Base-by-base conservation (phyloP, 169 alveolate species). In the Eimeria necatrix region DNA sequence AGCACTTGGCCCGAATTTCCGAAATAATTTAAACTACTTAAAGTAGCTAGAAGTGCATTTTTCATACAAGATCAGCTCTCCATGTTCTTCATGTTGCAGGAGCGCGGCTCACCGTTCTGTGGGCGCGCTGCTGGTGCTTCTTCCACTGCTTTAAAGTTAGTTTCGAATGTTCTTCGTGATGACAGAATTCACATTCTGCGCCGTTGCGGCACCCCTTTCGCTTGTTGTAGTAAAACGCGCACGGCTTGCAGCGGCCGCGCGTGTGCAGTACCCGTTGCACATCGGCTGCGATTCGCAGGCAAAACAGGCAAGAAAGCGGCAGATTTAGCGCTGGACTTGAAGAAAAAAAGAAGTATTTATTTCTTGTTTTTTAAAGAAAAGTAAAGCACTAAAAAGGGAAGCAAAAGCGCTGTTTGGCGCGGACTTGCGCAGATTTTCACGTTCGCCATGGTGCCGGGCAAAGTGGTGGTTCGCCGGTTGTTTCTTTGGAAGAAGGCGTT, bases 171-270 rank as follows among this genome's bases (percentile, higher is more conserved):
- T 97, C 98, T 83, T 93, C 97, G 89, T 97, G 98, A 80, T 97
- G 98, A 91, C 98, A 96, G 71, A 97, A 97, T 60, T 96, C 97
- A 78, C 98, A 96, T 22, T 86, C 73, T 22, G 80, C 96, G 56
- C 98, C 98, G 84, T 97, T 96, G 20, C 97, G 95, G 91, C 98
- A 97, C 22, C 98, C 97, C 78, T 97, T 97, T 24, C 96, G 95
- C 95, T 97, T 97, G 89, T 97, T 96, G 95, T 97, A 97, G 52
- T 83, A 96, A 84, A 97, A 96, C 12, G 98, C 98, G 76, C 98
- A 97, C 1, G 98, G 98, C 53, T 96, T 97, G 93, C 98, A 97
- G 32, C 95, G 86, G 59, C 98, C 98, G 86, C 94, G 91, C 41
- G 91, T 60, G 74, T 96, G 98, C 84, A 96, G 52, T 9, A 87